Conservation (phyloP, 2,329 filamentous ascomycete genomes). For the Trichophyton simii region DNA sequence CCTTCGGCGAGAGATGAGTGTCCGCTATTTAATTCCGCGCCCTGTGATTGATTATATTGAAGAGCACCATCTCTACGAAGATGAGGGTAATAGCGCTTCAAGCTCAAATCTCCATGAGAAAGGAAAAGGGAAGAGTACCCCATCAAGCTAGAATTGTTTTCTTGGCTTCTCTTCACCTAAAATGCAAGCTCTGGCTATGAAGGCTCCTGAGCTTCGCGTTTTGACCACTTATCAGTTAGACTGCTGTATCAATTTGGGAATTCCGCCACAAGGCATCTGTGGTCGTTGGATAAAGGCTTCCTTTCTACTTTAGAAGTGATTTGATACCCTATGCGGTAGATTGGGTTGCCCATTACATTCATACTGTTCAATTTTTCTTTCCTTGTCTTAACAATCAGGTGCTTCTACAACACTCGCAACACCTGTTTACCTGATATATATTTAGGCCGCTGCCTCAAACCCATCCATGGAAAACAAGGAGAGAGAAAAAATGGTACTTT, state of each 20-base stretch:
- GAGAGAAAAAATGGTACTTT: background rate
- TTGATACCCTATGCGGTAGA: background rate
- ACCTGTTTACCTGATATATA: background rate
- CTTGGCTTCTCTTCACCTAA: background rate
- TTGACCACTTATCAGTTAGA: background rate
- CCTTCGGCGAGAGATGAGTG: conserved; percentile 65
- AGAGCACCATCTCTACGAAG: conserved; percentile 52
- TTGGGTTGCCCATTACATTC: background rate
- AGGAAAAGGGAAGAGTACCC: background rate
- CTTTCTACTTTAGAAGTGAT: background rate
- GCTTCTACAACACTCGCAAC: background rate
- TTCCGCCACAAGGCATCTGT: background rate
- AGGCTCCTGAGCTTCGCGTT: background rate
- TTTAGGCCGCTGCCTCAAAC: background rate
- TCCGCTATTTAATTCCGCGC: conserved; percentile 62
- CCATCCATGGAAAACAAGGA: background rate
- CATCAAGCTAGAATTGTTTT: background rate
- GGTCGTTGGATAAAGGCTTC: background rate
- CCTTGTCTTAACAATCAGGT: background rate
- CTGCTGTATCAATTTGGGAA: background rate
- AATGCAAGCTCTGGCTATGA: background rate
- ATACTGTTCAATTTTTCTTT: background rate
- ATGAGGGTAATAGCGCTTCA: conserved; percentile 24
- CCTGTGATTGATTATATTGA: conserved; percentile 65
- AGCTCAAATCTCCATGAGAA: conserved; percentile 1